phyloP scores from a whole-genome alignment of 2,329 filamentous ascomycete genomes.

The Aschersonia sp. region DNA sequence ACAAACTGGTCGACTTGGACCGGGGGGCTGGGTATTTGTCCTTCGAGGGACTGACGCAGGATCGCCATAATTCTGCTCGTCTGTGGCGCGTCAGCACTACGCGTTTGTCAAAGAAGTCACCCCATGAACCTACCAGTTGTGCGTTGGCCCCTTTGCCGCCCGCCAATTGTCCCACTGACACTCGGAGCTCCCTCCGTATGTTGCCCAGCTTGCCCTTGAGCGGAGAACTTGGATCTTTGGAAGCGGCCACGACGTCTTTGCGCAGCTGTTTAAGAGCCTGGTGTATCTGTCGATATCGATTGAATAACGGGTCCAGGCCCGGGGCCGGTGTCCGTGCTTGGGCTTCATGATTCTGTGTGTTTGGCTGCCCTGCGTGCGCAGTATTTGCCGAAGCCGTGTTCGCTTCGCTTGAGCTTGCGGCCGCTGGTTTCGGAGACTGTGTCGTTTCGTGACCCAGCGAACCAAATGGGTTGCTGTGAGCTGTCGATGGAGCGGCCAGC shows the following conservation, averaged over 20 bases:
- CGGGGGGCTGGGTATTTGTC: slow-evolving; percentile 33
- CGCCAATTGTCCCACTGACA: slow-evolving; percentile 59
- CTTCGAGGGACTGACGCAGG: slow-evolving; percentile 38
- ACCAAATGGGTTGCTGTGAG: slow-evolving; percentile 3
- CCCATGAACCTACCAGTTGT: slow-evolving; percentile 17
- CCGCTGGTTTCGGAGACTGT: neutral
- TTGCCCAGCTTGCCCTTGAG: slow-evolving; percentile 56
- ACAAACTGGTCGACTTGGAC: slow-evolving; percentile 43
- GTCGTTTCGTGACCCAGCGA: neutral
- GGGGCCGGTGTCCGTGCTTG: slow-evolving; percentile 1
- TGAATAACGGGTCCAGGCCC: slow-evolving; percentile 8
- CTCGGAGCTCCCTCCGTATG: slow-evolving; percentile 55
- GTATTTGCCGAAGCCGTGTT: too few species aligned
- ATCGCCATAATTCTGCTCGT: slow-evolving; percentile 20
- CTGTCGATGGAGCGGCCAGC: slow-evolving; percentile 8
- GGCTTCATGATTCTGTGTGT: neutral
- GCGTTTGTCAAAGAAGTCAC: too few species aligned
- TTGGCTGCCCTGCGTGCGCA: neutral
- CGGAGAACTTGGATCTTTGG: slow-evolving; percentile 26
- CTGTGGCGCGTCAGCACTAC: slow-evolving; percentile 6
- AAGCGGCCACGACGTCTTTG: slow-evolving; percentile 43
- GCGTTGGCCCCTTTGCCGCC: slow-evolving; percentile 47
- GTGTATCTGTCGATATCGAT: slow-evolving; percentile 45
- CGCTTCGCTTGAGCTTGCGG: too few species aligned
- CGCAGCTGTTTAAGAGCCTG: slow-evolving; percentile 52